These are phyloP conservation scores for Scytalidium sp. DNA, from an alignment of 2,329 filamentous ascomycete species.

Conservation along the genomic window DNA sequence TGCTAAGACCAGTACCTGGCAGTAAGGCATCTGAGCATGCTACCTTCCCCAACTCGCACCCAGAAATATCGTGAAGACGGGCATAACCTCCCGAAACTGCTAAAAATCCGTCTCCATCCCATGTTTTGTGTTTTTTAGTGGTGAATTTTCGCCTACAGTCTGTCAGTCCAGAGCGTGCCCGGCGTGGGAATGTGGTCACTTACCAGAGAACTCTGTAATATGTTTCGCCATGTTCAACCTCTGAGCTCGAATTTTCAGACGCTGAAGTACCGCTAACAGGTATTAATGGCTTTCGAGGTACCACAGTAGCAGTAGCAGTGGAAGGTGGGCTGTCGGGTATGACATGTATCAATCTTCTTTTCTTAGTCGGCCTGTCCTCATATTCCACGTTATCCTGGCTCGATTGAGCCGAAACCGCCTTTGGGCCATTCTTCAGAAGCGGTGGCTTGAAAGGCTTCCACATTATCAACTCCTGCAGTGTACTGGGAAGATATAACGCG, in stretches of 20 bases:
- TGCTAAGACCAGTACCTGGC: slow-evolving; percentile 56
- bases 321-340: slow-evolving; percentile 20
- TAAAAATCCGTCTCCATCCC: slow-evolving; percentile 71
- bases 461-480: slow-evolving; percentile 15
- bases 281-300: too few species aligned
- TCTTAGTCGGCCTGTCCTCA: slow-evolving; percentile 20
- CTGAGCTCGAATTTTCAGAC: not conserved
- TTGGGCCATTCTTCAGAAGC: slow-evolving; percentile 17
- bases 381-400: slow-evolving; percentile 15
- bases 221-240: slow-evolving; percentile 12
- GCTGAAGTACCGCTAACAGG: too few species aligned
- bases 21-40: slow-evolving; percentile 54
- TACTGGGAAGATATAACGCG: not conserved
- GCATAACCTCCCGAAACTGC: slow-evolving; percentile 54
- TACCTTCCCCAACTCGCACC: slow-evolving; percentile 59
- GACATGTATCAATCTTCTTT: slow-evolving; percentile 20
- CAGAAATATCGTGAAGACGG: slow-evolving; percentile 58
- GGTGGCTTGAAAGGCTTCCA: slow-evolving; percentile 31
- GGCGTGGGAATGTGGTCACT: not conserved
- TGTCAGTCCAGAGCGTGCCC: not conserved
- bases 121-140: slow-evolving; percentile 72
- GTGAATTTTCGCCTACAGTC: slow-evolving; percentile 61
- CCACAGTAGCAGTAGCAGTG: slow-evolving; percentile 11
- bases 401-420: slow-evolving; percentile 12
- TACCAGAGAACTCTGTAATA: slow-evolving; percentile 32